Evolutionary conservation across 768 basidiomycete species (phyloP), one percentile per base, ranked within the genome.

Genomic region (Mycena capillaripes): DNA sequence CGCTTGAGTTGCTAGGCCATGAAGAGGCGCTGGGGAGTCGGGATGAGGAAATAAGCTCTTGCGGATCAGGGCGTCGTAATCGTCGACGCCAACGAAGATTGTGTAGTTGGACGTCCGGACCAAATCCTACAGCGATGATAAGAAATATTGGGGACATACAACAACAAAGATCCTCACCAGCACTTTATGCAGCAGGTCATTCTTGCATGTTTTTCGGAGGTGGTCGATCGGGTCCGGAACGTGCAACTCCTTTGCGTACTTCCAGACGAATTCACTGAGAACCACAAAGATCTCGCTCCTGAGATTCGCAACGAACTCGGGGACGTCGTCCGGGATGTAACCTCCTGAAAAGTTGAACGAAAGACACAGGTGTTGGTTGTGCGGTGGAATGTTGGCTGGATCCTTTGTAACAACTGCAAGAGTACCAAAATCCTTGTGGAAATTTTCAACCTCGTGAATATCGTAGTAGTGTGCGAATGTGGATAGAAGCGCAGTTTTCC

Each of bases 401-500:
- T 42, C 21, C 23, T 25, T 27, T 3, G 40, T 42, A 8, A 29
- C 58, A 4, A 55, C 68, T 3, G 48, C 59, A 9, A 55, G 42
- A 30, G 53, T 19, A 1, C 42, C 52, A 29, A 70, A 70, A n/a
- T 30, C 23, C 19, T 56, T 23, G 8, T 27, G 8, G 30, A 70
- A 70, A 4, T 55, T 12, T 34, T 25, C 19, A n/a, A 40, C 61
- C 1, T 29, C 53, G 19, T 63, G 69, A 14, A 57, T 62, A 46
- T 65, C 69, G 17, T 50, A 65, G 36, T 57, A 65, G 8, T 64
- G 36, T 4, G 23, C 19, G 17, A 70, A n/a, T 8, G 46, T 59
- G 6, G 69, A 70, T 4, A 70, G 56, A 52, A 70, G 50, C 34
- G 46, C 29, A 3, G 56, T 70, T 19, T 70, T 70, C 5, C 69